Evolutionary conservation across 2,329 filamentous ascomycete species (phyloP), one percentile per base, ranked within the genome.

Genomic region (Dactylellina drechsleri): DNA sequence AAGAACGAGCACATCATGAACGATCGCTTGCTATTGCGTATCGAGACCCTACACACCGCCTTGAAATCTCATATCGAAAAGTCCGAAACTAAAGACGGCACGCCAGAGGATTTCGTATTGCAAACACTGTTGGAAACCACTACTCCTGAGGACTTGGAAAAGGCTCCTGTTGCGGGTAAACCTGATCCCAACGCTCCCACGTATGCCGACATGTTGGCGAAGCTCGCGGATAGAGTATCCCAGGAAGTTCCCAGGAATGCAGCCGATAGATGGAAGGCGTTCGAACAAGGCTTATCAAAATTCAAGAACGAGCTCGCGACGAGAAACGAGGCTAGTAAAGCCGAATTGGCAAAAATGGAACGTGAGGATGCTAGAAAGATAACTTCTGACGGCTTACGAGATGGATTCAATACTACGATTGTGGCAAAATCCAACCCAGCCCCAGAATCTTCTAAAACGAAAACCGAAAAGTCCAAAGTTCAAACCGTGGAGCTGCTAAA

Each of bases 191-290:
- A 86, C 80, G 88, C 92, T 79, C 92, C 92, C 0, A 91, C 90
- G 13, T 99, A 97, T 81, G 95, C 92, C 45, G 92, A 96, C 85
- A 99, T 99, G 95, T 93, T 99, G 91, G 92, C 92, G n/a, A 89
- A 90, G n/a, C 83, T 99, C 79, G 87, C 98, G 18, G 95, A 99
- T 80, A 91, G 96, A 82, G 93, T 98, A 49, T 97, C 97, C 82
- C 89, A 92, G 78, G 88, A 91, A 59, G 85, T 97, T 41, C 91
- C 93, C 66, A 91, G 93, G 80, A 88, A 90, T 76, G 85, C 87
- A 0, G 85, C 87, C 18, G 87, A 90, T 78, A 84, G 91, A 59
- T 93, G 91, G 81, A 85, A 87, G 56, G 90, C 87, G 61, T 97
- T 96, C 84, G 85, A 96, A 28, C 86, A 87, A 56, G 94, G 95